Evolutionary conservation across 2,329 filamentous ascomycete genomes (phyloP).

Genomic region (Neonectria hederae): DNA sequence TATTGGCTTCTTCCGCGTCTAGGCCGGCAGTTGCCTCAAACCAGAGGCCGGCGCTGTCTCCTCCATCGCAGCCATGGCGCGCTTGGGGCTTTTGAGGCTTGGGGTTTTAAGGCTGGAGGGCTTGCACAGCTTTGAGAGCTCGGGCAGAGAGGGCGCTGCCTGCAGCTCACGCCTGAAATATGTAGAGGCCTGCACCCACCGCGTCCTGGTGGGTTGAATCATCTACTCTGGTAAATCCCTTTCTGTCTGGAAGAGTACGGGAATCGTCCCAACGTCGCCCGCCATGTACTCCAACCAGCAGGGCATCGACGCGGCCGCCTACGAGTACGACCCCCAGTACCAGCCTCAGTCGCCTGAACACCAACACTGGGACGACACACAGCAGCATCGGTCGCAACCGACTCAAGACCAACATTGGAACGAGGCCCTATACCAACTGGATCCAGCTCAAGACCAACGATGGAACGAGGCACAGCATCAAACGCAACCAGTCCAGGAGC

Average conservation of each 20-base stretch:
- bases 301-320: conserved; percentile 24
- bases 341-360: conserved; percentile 38
- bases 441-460: neutral
- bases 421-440: neutral
- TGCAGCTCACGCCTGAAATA: conserved; percentile 4
- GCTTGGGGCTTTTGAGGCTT: conserved; percentile 4
- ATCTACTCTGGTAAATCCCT: neutral
- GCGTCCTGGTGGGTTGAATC: neutral
- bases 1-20: neutral
- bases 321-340: conserved; percentile 33
- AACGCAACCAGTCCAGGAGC: neutral
- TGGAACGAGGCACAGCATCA: neutral
- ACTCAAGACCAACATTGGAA: neutral
- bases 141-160: neutral
- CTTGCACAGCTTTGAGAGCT: neutral
- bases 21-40: neutral
- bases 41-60: conserved; percentile 6
- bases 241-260: conserved; percentile 20
- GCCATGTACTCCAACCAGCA: conserved; percentile 35
- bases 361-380: conserved; percentile 26
- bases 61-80: neutral
- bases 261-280: conserved; percentile 2
- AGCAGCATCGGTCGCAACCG: conserved; percentile 10
- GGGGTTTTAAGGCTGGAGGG: neutral
- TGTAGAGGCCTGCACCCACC: neutral